Conservation (phyloP, 257 asterid genomes). For the Cruciata laevipes region DNA sequence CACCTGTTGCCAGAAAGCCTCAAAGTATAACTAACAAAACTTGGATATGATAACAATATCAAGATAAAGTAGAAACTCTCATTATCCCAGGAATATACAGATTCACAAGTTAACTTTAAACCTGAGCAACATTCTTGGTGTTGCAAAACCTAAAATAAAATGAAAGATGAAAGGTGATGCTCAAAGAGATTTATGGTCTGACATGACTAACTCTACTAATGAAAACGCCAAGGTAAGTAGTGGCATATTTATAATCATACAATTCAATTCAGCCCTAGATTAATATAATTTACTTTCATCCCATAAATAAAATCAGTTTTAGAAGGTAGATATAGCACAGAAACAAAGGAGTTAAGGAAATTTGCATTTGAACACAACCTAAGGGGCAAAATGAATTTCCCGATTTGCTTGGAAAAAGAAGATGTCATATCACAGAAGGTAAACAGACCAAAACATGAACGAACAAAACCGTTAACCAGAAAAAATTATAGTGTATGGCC, state of each 20-base stretch:
- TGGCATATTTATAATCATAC: background rate
- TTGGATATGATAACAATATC: constrained; percentile 3
- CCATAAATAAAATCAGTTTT: background rate
- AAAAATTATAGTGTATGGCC: background rate
- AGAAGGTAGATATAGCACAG: background rate
- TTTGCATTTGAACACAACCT: too few relatives aligned
- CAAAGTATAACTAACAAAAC: background rate
- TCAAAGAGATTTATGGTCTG: background rate
- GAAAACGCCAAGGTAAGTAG: background rate
- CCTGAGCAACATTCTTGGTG: background rate
- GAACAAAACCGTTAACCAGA: background rate
- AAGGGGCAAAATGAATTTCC: background rate
- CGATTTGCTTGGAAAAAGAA: background rate
- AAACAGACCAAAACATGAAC: background rate
- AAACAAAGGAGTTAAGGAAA: background rate
- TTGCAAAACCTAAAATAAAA: background rate
- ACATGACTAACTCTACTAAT: background rate
- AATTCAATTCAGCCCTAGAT: background rate
- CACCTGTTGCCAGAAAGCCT: constrained; percentile 34
- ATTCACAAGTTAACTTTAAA: background rate
- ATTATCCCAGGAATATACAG: background rate
- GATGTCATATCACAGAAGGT: background rate
- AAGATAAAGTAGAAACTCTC: background rate
- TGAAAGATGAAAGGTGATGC: background rate
- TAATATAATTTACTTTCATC: background rate